These are phyloP conservation scores for Staphylotrichum longicolle DNA, from an alignment of 495 filamentous ascomycete species.

Conservation along the genomic window DNA sequence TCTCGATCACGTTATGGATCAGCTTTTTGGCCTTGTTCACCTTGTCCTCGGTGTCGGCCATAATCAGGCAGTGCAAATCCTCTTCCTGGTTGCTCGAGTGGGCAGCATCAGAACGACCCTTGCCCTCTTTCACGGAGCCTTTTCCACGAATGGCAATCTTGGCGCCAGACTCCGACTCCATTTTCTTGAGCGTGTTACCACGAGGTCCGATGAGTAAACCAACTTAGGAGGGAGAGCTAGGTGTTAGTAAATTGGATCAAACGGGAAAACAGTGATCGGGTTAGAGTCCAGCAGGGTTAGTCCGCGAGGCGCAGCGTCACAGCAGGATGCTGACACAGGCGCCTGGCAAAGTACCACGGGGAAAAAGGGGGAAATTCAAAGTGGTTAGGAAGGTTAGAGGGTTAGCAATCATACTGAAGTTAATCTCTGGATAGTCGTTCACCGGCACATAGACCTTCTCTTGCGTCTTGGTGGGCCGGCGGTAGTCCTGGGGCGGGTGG, in stretches of 20 bases:
- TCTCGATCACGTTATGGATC: slow-evolving; percentile 97
- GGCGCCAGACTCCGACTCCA: slow-evolving; percentile 94
- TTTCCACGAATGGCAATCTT: slow-evolving; percentile 99
- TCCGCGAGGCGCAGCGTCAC: slow-evolving; percentile 34
- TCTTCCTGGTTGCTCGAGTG: slow-evolving; percentile 99
- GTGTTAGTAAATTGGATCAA: slow-evolving; percentile 75
- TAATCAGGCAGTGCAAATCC: slow-evolving; percentile 97
- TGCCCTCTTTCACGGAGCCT: slow-evolving; percentile 99
- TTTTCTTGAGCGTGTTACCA: slow-evolving; percentile 99
- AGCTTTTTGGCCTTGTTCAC: slow-evolving; percentile 96
- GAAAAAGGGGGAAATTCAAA: slow-evolving; percentile 46
- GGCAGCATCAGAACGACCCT: slow-evolving; percentile 96
- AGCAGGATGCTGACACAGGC: slow-evolving; percentile 27
- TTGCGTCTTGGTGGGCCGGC: slow-evolving; percentile 97
- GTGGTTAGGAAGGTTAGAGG: slow-evolving; percentile 79
- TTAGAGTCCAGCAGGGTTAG: slow-evolving; percentile 39
- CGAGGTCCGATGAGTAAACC: slow-evolving; percentile 99
- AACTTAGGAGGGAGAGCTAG: slow-evolving; percentile 88
- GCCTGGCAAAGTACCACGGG: slow-evolving; percentile 38
- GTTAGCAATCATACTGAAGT: slow-evolving; percentile 99
- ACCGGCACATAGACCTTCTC: slow-evolving; percentile 99
- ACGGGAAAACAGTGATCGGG: slow-evolving; percentile 39
- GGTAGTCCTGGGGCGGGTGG: slow-evolving; percentile 94
- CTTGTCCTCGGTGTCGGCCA: slow-evolving; percentile 98
- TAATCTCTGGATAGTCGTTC: slow-evolving; percentile 99